phyloP scores from a whole-genome alignment of 23 red algal genomes.

The Pyropia yezoensis region DNA sequence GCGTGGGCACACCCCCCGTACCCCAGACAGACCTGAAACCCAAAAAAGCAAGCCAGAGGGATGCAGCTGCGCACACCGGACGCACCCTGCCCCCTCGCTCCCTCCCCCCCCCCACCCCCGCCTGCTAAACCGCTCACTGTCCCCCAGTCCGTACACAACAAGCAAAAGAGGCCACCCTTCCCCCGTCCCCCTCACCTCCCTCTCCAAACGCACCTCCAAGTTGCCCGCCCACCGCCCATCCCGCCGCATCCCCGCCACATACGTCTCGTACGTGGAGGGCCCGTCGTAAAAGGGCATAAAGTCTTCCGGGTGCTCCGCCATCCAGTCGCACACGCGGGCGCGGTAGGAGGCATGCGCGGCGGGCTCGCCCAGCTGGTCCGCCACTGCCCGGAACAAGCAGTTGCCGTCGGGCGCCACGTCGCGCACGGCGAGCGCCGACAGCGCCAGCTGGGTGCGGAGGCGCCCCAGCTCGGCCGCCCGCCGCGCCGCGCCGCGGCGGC shows the following conservation, averaged over 20 bases:
- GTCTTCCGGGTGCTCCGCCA: not conserved
- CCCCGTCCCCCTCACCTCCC: not conserved
- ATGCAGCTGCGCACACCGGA: not conserved
- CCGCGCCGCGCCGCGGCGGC: no score
- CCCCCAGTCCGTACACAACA: not conserved
- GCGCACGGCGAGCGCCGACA: slow-evolving; percentile 1
- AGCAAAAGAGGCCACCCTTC: not conserved
- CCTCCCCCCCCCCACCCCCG: not conserved
- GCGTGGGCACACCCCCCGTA: no score
- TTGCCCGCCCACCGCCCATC: slow-evolving; percentile 22
- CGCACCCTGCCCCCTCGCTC: not conserved
- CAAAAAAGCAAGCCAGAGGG: no score
- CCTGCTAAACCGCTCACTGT: not conserved
- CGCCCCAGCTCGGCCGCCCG: not conserved
- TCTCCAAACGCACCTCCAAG: slow-evolving; percentile 1
- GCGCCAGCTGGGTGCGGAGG: not conserved
- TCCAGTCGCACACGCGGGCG: not conserved
- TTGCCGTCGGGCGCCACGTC: slow-evolving; percentile 7
- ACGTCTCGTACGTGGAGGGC: not conserved
- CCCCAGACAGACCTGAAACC: no score
- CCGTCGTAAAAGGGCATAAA: not conserved
- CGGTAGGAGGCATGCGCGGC: slow-evolving; percentile 2
- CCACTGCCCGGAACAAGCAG: slow-evolving; percentile 7
- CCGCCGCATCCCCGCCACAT: slow-evolving; percentile 3
- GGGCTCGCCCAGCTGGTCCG: slow-evolving; percentile 15